Percentiles rank a stretch among this genome's conserved stretches.
These are phyloP conservation scores for Tylopilus vinaceipallidus DNA, from an alignment of 768 basidiomycete genomes.

Conservation along the genomic window DNA sequence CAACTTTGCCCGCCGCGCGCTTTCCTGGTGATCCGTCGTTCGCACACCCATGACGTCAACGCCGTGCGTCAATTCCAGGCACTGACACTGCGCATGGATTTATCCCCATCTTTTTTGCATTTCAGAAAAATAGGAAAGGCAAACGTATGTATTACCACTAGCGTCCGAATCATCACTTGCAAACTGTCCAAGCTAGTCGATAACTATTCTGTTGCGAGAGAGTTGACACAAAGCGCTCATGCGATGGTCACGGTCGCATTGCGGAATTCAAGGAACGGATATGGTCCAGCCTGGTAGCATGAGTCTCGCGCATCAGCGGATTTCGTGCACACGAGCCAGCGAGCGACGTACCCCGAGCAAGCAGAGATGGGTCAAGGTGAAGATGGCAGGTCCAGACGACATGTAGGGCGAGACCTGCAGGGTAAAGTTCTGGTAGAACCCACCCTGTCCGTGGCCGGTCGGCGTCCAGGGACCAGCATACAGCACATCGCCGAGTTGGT, in stretches of 20 bases:
- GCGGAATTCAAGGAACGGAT: slow-evolving; percentile 30
- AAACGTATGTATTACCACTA: too few relatives aligned
- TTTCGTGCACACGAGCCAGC: not conserved
- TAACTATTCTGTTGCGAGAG: not conserved
- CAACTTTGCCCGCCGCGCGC: too few relatives aligned
- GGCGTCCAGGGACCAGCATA: slow-evolving; percentile 31
- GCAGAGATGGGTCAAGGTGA: slow-evolving; percentile 31
- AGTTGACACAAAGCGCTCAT: not conserved
- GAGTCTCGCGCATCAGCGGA: not conserved
- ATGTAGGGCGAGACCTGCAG: slow-evolving; percentile 12
- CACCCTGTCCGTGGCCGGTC: slow-evolving; percentile 6
- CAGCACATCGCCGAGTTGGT: slow-evolving; percentile 24
- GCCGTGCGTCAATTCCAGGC: too few relatives aligned
- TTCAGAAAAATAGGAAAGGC: too few relatives aligned
- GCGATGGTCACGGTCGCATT: slow-evolving; percentile 21
- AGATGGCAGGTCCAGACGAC: slow-evolving; percentile 22
- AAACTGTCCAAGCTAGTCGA: not conserved
- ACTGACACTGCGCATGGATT: too few relatives aligned
- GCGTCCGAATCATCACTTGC: too few relatives aligned
- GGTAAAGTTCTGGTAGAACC: slow-evolving; percentile 31
- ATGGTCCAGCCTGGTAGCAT: slow-evolving; percentile 19
- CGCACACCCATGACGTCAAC: too few relatives aligned
- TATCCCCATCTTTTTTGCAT: too few relatives aligned
- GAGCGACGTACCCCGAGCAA: slow-evolving; percentile 25
- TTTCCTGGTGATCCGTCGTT: too few relatives aligned